These are phyloP conservation scores for Candida neerlandica DNA, from an alignment of 1,139 yeast species.

Conservation along the genomic window DNA sequence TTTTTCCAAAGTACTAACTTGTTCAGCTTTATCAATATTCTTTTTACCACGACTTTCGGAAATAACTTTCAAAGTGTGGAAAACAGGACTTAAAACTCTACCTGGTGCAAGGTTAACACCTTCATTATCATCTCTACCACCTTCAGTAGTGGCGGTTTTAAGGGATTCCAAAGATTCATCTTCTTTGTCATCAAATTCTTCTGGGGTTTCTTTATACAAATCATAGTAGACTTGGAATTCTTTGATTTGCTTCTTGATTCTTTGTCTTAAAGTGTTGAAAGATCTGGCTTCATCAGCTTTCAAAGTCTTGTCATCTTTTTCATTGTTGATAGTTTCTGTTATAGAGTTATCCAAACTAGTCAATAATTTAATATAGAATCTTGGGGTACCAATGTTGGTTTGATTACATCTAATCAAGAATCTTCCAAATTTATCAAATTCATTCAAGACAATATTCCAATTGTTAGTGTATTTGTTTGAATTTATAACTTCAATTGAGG, in stretches of 20 bases:
- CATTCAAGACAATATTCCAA: conserved; percentile 77
- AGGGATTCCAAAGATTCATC: conserved; percentile 47
- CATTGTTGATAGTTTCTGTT: conserved; percentile 55
- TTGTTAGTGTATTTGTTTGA: conserved; percentile 70
- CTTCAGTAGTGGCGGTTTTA: conserved; percentile 11
- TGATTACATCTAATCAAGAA: conserved; percentile 69
- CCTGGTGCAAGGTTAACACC: conserved; percentile 20
- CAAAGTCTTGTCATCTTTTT: conserved; percentile 67
- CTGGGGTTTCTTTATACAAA: conserved; percentile 70
- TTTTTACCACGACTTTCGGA: conserved; percentile 95
- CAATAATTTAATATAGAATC: conserved; percentile 66
- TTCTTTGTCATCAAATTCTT: conserved; percentile 61
- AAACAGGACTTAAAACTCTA: conserved; percentile 52
- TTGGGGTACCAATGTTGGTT: conserved; percentile 74
- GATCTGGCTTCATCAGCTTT: conserved; percentile 87
- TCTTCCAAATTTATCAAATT: conserved; percentile 78
- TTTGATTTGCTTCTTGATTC: conserved; percentile 78
- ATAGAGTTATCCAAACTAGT: conserved; percentile 75
- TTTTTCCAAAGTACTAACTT: conserved; percentile 69
- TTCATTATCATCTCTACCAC: conserved; percentile 20
- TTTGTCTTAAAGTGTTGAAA: conserved; percentile 84
- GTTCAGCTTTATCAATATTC: conserved; percentile 83
- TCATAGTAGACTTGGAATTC: conserved; percentile 64
- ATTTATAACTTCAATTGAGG: conserved; percentile 67
- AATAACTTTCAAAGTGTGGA: conserved; percentile 72